Evolutionary conservation across 768 basidiomycete genomes (phyloP).

Genomic region (Phlebiopsis gigantea): DNA sequence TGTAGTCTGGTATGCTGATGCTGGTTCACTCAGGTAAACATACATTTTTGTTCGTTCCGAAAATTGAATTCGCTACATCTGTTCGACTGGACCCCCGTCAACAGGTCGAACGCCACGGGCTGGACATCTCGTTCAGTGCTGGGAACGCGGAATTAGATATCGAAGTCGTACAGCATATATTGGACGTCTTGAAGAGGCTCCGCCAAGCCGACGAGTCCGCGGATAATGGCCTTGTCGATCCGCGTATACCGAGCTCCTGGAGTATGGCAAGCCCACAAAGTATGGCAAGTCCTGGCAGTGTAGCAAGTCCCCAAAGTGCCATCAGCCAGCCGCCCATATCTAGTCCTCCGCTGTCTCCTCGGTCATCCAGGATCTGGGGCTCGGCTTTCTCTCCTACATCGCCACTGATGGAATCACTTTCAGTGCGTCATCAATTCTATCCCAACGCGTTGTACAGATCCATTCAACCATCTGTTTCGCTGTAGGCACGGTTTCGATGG

Average conservation of each 20-base stretch:
- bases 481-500: constrained; percentile 35
- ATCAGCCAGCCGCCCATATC: neutral
- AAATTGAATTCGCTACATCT: constrained; percentile 41
- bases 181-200: constrained; percentile 18
- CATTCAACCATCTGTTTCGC: neutral
- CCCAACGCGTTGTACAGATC: neutral
- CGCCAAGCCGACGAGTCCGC: neutral
- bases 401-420: constrained; percentile 21
- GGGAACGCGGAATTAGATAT: constrained; percentile 44
- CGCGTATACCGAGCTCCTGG: neutral
- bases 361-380: constrained; percentile 13
- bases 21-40: neutral
- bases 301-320: neutral
- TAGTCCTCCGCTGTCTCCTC: constrained; percentile 7
- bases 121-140: constrained; percentile 40
- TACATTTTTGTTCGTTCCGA: constrained; percentile 42
- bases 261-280: neutral
- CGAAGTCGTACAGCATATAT: constrained; percentile 32
- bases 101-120: constrained; percentile 50
- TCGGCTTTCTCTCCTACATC: constrained; percentile 22
- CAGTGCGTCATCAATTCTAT: constrained; percentile 31
- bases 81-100: constrained; percentile 55
- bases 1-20: neutral
- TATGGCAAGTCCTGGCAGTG: neutral
- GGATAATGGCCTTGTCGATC: neutral